Evolutionary conservation across 352 stramenopile species (phyloP).

Genomic region (Pythium periplocum): DNA sequence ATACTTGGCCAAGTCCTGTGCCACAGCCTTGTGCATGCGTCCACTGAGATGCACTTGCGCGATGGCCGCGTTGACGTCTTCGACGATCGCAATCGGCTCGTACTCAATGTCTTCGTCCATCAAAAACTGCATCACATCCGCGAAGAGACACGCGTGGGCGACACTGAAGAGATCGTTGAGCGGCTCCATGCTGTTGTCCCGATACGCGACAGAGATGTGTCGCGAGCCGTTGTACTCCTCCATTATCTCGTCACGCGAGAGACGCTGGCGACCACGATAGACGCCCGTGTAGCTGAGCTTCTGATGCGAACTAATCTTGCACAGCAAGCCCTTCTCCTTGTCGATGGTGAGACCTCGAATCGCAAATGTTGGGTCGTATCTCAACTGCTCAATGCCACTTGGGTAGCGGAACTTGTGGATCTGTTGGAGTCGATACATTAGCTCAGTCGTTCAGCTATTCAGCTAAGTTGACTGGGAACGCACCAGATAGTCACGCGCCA

Average conservation of each 20-base stretch:
- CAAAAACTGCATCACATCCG: slow-evolving; percentile 92
- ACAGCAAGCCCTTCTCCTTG: slow-evolving; percentile 90
- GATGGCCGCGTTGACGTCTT: slow-evolving; percentile 87
- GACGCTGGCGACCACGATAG: slow-evolving; percentile 80
- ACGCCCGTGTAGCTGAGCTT: slow-evolving; percentile 82
- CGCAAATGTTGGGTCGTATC: slow-evolving; percentile 88
- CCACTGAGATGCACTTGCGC: slow-evolving; percentile 88
- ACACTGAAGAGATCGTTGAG: slow-evolving; percentile 94
- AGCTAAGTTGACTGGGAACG: background rate
- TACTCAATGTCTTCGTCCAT: slow-evolving; percentile 88
- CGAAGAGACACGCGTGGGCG: slow-evolving; percentile 91
- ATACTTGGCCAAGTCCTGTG: slow-evolving; percentile 75
- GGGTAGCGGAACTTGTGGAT: slow-evolving; percentile 84
- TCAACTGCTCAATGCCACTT: slow-evolving; percentile 60
- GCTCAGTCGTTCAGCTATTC: too few relatives aligned
- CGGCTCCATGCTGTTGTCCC: slow-evolving; percentile 86
- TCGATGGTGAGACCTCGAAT: slow-evolving; percentile 92
- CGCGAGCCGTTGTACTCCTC: slow-evolving; percentile 86
- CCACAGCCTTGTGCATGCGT: slow-evolving; percentile 90
- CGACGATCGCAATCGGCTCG: slow-evolving; percentile 81
- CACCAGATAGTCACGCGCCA: slow-evolving; percentile 87
- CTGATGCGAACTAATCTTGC: slow-evolving; percentile 93
- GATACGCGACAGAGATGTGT: slow-evolving; percentile 76
- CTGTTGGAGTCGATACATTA: slow-evolving; percentile 6
- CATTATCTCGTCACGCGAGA: slow-evolving; percentile 80